phyloP scores from a whole-genome alignment of 345 rosid species.

The Camelina laxa region DNA sequence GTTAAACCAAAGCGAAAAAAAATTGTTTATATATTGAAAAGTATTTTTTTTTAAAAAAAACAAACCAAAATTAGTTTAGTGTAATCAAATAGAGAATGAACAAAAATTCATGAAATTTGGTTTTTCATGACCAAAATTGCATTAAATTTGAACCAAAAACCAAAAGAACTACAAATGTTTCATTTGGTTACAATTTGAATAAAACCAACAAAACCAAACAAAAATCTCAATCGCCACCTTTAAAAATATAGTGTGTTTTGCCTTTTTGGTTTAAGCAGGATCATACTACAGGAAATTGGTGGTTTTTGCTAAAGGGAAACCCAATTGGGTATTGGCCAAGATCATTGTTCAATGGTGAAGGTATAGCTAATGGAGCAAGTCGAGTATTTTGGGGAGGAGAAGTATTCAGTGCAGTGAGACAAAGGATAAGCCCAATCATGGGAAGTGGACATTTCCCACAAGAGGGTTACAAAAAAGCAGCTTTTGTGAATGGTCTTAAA shows the following conservation, averaged over 20 bases:
- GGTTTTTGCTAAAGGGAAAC: neutral
- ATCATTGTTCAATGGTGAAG: constrained; percentile 12
- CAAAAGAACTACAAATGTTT: neutral
- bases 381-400: constrained; percentile 32
- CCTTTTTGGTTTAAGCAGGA: constrained; percentile 7
- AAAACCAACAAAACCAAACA: neutral
- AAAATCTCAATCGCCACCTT: neutral
- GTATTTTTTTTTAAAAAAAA: too few species aligned
- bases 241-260: too few species aligned
- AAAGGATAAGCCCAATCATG: constrained; percentile 20
- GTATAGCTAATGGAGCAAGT: constrained; percentile 8
- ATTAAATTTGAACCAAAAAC: neutral
- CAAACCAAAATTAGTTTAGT: neutral
- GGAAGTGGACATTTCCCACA: constrained; percentile 31
- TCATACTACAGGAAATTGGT: constrained; percentile 21
- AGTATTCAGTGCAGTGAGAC: constrained; percentile 1
- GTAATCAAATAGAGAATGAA: neutral
- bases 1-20: neutral
- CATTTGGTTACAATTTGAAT: neutral
- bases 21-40: too few species aligned
- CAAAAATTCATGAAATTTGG: neutral
- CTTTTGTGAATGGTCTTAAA: constrained; percentile 20
- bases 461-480: constrained; percentile 13
- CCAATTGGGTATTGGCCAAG: constrained; percentile 41
- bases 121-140: neutral